Percentiles rank a stretch among this genome's conserved stretches.
Conservation (phyloP, 148 eudicot species). For the Camellia lanceoleosa region DNA sequence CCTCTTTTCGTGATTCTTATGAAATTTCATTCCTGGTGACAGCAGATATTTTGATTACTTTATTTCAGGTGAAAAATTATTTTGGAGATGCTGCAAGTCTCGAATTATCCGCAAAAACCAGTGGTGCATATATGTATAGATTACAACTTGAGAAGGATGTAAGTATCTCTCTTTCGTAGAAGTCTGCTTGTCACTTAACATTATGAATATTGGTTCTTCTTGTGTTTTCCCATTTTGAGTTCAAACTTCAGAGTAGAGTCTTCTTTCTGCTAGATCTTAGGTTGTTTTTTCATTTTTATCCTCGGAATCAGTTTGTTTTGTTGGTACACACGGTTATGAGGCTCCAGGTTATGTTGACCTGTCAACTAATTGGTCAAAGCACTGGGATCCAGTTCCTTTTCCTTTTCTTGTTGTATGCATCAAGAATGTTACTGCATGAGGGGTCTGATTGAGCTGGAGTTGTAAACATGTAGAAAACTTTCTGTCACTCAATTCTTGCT, state of each 20-base stretch:
- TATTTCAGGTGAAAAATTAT: conserved; percentile 11
- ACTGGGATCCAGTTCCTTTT: not conserved
- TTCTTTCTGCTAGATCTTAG: not conserved
- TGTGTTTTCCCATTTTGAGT: not conserved
- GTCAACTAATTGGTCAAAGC: not conserved
- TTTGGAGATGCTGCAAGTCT: not conserved
- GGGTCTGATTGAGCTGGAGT: not conserved
- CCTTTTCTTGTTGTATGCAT: not conserved
- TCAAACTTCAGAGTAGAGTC: not conserved
- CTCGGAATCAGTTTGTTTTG: not conserved
- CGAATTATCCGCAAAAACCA: conserved; percentile 4
- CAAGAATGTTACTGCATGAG: not conserved
- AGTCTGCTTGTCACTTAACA: not conserved
- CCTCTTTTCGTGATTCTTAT: not conserved
- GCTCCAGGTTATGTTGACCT: not conserved
- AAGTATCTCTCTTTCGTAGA: conserved; percentile 13
- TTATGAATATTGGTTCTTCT: not conserved
- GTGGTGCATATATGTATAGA: conserved; percentile 12
- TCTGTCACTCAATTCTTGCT: not conserved
- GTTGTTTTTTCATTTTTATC: not conserved
- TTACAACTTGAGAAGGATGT: conserved; percentile 24
- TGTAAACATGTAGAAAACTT: not conserved
- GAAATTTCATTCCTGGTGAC: not conserved
- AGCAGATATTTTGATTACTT: not conserved
- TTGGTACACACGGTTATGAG: not conserved